Conservation (phyloP, 2,329 filamentous ascomycete species). For the Teratosphaeriaceae sp. region DNA sequence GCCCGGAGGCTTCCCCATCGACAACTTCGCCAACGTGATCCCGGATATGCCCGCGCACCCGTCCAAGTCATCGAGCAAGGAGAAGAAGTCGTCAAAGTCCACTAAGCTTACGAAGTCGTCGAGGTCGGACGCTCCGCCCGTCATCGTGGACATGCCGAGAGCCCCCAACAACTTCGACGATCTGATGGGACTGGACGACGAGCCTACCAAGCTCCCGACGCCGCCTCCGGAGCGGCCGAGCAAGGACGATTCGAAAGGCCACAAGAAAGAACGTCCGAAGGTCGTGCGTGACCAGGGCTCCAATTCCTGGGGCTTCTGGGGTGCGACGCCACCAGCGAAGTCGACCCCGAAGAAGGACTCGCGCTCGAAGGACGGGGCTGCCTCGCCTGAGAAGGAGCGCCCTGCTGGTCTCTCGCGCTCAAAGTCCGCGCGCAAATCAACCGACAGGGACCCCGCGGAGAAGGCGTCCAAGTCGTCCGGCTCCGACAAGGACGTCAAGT, state of each 20-base stretch:
- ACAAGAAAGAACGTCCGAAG: constrained; percentile 70
- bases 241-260: constrained; percentile 47
- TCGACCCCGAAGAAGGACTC: constrained; percentile 43
- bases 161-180: constrained; percentile 16
- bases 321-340: constrained; percentile 39
- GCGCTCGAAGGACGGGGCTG: constrained; percentile 31
- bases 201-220: constrained; percentile 38
- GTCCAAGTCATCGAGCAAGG: constrained; percentile 18
- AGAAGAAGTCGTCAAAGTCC: constrained; percentile 29
- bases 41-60: constrained; percentile 11
- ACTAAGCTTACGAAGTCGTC: constrained; percentile 7
- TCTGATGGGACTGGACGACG: constrained; percentile 27
- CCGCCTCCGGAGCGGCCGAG: constrained; percentile 40
- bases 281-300: constrained; percentile 61
- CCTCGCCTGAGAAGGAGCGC: constrained; percentile 35
- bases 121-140: constrained; percentile 29
- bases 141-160: constrained; percentile 16
- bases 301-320: constrained; percentile 69
- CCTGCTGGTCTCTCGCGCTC: constrained; percentile 44
- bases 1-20: constrained; percentile 41
- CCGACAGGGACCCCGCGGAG: constrained; percentile 49
- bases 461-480: constrained; percentile 62
- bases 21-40: constrained; percentile 31
- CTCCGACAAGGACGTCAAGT: constrained; percentile 61
- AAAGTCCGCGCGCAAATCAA: constrained; percentile 49